Conservation (phyloP, 2,329 filamentous ascomycete genomes). For the Neophaeococcomyces mojaviensis region DNA sequence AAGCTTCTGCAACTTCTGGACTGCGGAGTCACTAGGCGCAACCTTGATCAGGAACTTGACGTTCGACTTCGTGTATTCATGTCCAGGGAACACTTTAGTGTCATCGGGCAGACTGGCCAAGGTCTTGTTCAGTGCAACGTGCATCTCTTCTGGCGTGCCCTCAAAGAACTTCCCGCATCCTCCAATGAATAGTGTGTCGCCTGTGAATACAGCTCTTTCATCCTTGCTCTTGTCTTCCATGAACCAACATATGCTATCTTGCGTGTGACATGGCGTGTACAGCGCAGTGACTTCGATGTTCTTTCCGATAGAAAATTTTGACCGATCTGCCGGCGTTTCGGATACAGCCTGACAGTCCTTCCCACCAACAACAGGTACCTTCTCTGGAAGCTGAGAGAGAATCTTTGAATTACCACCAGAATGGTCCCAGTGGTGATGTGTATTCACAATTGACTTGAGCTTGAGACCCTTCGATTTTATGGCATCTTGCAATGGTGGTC, state of each 20-base stretch:
- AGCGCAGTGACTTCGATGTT: slow-evolving; percentile 74
- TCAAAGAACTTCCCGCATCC: slow-evolving; percentile 96
- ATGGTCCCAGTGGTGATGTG: slow-evolving; percentile 94
- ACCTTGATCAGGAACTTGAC: slow-evolving; percentile 62
- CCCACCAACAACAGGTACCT: slow-evolving; percentile 76
- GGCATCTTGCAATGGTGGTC: slow-evolving; percentile 63
- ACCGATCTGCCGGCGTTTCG: slow-evolving; percentile 64
- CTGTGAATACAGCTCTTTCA: slow-evolving; percentile 79
- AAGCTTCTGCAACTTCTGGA: slow-evolving; percentile 70
- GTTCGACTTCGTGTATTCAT: slow-evolving; percentile 97
- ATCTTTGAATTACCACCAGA: slow-evolving; percentile 83
- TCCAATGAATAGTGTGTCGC: slow-evolving; percentile 91
- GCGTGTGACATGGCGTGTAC: slow-evolving; percentile 96
- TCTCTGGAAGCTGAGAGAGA: slow-evolving; percentile 45
- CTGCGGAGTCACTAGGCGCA: slow-evolving; percentile 43
- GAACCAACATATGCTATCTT: slow-evolving; percentile 95
- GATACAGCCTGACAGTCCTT: slow-evolving; percentile 77
- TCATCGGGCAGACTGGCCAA: slow-evolving; percentile 77
- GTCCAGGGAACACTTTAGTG: slow-evolving; percentile 87
- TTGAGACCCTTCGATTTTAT: slow-evolving; percentile 67
- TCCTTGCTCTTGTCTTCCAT: slow-evolving; percentile 60
- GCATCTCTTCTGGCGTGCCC: slow-evolving; percentile 75
- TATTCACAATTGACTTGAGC: slow-evolving; percentile 85
- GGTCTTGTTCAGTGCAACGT: slow-evolving; percentile 81
- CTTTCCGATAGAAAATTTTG: slow-evolving; percentile 72